Base-by-base conservation (phyloP, 208 protist genomes). In the Leishmania turanica region DNA sequence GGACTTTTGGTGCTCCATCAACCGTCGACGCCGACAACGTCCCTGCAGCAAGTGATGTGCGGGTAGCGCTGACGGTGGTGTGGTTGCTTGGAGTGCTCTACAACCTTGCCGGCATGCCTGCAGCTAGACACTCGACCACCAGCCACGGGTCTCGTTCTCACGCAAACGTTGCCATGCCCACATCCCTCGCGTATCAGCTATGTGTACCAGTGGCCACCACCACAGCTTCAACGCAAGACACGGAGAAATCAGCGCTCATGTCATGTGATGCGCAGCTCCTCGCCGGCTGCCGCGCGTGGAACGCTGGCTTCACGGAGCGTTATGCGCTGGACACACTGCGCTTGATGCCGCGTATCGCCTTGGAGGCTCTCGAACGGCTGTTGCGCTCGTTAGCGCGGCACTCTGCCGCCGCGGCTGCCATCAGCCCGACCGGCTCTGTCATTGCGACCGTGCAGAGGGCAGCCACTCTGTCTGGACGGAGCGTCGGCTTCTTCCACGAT, bases 281-380 rank as follows among this genome's bases (percentile, higher is more conserved):
- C 31, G 5, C 65, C 13, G 5, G 65, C 65, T 71, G 65, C 65
- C 65, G 65, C n/a, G 47, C 24, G 53, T 81, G 77, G 77, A 85
- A 79, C 45, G 72, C 72, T 11, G 77, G 79, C 45, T 85, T 81
- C 45, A 85, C 82, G 62, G 77, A 85, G 82, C 82, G 82, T 58
- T 82, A 85, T 73, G 76, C 65, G 27, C 65, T 73, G 45, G 82
- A 85, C 77, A 82, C 78, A 21, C 77, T 85, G 37, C 70, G 73
- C 31, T 45, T 81, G 60, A 81, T 85, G 77, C 82, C 82, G 4
- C 82, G 74, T 31, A 81, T 86, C 42, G 84, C 85, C 47, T 75
- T 93, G 15, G 84, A 93, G 56, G 37, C 64, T 34, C 83, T 93
- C 5, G 49, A 54, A 40, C 51, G 71, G 21, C 62, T 85, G 6